A percentile compares a stretch with the other conserved stretches of the same genome.
Evolutionary conservation across 164 flowering plant genomes (phyloP).

Genomic region (Paratinospora sagittata): DNA sequence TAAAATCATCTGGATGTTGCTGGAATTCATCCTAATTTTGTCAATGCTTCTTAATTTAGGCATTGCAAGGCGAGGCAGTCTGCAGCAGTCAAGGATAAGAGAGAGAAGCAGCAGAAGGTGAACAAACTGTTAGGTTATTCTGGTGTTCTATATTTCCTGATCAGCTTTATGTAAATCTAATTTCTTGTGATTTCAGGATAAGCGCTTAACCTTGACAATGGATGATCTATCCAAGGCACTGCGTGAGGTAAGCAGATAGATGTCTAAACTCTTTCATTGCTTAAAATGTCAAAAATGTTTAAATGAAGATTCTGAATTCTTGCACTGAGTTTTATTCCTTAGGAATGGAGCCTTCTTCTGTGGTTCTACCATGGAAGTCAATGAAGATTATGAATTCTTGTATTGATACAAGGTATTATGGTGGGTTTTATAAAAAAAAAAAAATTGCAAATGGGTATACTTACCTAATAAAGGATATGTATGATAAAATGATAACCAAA

Average conservation of each 20-base stretch:
- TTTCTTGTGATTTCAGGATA: constrained; percentile 53
- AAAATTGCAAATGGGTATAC: too few species aligned
- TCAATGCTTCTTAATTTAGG: constrained; percentile 34
- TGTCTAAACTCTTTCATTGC: background rate
- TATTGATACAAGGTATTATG: too few species aligned
- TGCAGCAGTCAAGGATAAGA: constrained; percentile 68
- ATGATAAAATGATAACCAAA: too few species aligned
- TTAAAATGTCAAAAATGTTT: background rate
- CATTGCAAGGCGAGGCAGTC: constrained; percentile 91
- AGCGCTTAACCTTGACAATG: constrained; percentile 86
- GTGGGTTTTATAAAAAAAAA: too few species aligned
- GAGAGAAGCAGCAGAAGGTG: constrained; percentile 92
- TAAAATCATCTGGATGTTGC: background rate
- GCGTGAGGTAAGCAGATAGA: constrained; percentile 55
- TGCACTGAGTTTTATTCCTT: background rate
- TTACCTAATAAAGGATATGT: too few species aligned
- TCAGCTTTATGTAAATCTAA: constrained; percentile 6
- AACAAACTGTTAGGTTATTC: background rate
- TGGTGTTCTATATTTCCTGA: background rate
- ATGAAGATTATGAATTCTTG: too few species aligned
- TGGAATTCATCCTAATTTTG: background rate
- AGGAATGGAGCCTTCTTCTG: too few species aligned
- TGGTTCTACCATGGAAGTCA: too few species aligned
- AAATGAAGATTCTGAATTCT: background rate
- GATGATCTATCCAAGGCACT: constrained; percentile 89